Conservation (phyloP, 495 filamentous ascomycete species). For the Neurospora sp. region DNA sequence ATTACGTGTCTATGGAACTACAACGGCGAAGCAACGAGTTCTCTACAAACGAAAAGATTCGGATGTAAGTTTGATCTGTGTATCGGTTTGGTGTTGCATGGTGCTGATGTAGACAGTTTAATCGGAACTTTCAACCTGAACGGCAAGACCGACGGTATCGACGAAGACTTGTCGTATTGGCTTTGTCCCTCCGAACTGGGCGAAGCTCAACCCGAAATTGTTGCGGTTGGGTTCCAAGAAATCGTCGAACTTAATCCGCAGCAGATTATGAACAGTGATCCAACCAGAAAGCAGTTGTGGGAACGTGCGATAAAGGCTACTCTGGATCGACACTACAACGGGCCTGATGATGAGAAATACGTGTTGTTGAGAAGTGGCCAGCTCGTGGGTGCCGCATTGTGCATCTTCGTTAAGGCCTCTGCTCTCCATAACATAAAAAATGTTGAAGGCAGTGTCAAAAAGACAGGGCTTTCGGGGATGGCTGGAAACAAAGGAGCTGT, state of each 20-base stretch:
- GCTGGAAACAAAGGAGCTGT: conserved; percentile 98
- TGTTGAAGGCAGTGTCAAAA: conserved; percentile 91
- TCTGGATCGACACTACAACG: conserved; percentile 59
- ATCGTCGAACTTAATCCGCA: conserved; percentile 94
- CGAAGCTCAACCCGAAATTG: conserved; percentile 57
- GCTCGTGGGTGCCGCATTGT: conserved; percentile 84
- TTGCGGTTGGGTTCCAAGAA: conserved; percentile 91
- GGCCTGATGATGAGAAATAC: conserved; percentile 61
- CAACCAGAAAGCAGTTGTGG: conserved; percentile 73
- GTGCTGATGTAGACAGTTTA: conserved; percentile 48
- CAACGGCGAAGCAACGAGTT: conserved; percentile 46
- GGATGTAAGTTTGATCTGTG: conserved; percentile 27
- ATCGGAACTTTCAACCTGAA: conserved; percentile 94
- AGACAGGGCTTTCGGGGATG: conserved; percentile 95
- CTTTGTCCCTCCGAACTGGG: conserved; percentile 50
- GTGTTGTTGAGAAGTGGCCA: conserved; percentile 85
- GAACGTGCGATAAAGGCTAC: conserved; percentile 69
- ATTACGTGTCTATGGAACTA: conserved; percentile 71
- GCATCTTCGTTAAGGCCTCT: conserved; percentile 78
- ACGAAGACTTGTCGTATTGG: conserved; percentile 77
- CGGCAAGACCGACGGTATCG: conserved; percentile 63
- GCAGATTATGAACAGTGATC: conserved; percentile 98
- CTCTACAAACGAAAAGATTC: conserved; percentile 38
- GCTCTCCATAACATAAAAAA: conserved; percentile 78
- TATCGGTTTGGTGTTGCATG: not conserved